phyloP scores from a whole-genome alignment of 495 filamentous ascomycete genomes.

The Penicillium nucicola region DNA sequence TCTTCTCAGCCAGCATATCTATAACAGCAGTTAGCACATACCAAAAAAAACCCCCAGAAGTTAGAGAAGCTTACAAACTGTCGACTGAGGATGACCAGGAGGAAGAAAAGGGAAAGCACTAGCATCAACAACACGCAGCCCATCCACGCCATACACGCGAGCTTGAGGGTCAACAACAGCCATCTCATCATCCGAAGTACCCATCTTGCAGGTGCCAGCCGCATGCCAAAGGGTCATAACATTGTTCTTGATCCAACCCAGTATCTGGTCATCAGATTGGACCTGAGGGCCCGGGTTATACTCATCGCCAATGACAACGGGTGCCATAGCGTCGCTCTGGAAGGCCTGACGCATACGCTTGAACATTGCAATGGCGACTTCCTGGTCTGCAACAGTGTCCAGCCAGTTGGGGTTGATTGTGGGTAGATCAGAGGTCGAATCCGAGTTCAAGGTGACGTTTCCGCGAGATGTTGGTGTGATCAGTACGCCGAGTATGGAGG shows the following conservation, averaged over 20 bases:
- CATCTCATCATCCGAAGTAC: constrained; percentile 39
- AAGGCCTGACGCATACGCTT: constrained; percentile 48
- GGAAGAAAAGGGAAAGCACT: constrained; percentile 50
- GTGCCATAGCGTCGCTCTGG: constrained; percentile 36
- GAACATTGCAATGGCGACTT: constrained; percentile 52
- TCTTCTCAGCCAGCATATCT: constrained; percentile 56
- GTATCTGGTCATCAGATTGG: constrained; percentile 50
- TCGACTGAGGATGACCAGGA: constrained; percentile 50
- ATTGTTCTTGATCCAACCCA: constrained; percentile 36
- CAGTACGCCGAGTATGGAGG: constrained; percentile 37
- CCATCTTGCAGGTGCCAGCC: constrained; percentile 54
- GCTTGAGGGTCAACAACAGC: constrained; percentile 56
- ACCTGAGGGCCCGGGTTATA: constrained; percentile 44
- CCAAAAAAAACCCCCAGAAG: background rate
- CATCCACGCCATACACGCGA: constrained; percentile 49
- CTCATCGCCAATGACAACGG: constrained; percentile 44
- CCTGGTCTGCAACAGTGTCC: constrained; percentile 42
- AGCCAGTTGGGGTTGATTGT: constrained; percentile 57
- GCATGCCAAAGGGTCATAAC: constrained; percentile 50
- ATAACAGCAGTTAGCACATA: background rate
- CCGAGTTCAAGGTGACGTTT: constrained; percentile 48
- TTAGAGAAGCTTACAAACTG: constrained; percentile 40
- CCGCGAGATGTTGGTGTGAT: constrained; percentile 52
- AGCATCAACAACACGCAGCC: constrained; percentile 57
- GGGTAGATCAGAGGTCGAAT: constrained; percentile 42